Evolutionary conservation across 2,329 filamentous ascomycete genomes (phyloP), one percentile per base, ranked within the genome.

Genomic region (Mycosphaerella sp.): DNA sequence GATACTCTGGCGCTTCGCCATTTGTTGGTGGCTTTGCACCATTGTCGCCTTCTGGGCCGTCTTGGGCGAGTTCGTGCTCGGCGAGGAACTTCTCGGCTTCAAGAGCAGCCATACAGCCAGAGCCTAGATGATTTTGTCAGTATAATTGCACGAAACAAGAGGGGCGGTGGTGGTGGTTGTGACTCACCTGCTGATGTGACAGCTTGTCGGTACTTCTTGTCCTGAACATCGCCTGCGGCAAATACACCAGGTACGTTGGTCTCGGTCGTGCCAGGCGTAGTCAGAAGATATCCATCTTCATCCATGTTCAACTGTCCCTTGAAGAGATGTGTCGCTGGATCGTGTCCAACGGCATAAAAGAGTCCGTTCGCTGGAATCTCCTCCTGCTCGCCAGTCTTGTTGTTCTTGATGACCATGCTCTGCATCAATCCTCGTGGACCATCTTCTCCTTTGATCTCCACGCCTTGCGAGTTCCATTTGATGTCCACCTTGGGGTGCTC

Each of bases 321-420:
- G 73, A 98, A 86, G 36, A 98, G 78, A n/a, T 73, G 66, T 0
- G 89, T 97, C 43, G 93, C 94, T 10, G 93, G 93, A 69, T 96
- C 91, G 73, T 98, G 93, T 18, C 93, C 93, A 47, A 98, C 86
- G 65, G 94, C 93, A 71, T 98, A 98, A 74, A 98, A 98, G 18
- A 98, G 78, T 25, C 93, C 93, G 71, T 86, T 95, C 44, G 91
- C 91, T 61, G 89, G 83, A 43, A 96, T 75, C n/a, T 85, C 85
- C 77, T 95, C 86, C 70, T 86, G 80, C 68, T 83, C 73, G 55
- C 88, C 89, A 17, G 83, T 87, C 64, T 78, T 73, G 53, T 82
- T 82, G 73, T 97, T 81, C 78, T 87, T 87, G 69, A 98, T 79
- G 48, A 86, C 81, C 60, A 98, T 75, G 66, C 89, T 84, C 68